Evolutionary conservation across 2,329 filamentous ascomycete species (phyloP), one percentile per base, ranked within the genome.

Genomic region (Stemphylium beticola): DNA sequence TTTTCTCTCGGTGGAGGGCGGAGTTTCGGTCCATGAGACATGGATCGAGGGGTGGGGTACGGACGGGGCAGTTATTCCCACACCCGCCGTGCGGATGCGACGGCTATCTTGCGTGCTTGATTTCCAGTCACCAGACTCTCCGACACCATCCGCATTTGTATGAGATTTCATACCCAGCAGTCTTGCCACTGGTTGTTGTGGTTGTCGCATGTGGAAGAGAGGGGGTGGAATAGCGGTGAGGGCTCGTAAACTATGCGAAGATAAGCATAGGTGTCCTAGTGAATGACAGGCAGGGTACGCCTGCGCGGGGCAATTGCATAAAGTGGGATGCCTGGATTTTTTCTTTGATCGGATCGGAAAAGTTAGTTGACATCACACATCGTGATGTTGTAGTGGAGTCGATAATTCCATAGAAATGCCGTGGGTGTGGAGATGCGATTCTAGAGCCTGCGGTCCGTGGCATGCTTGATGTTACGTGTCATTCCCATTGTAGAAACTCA

Each of bases 281-380:
- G 22, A n/a, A 31, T 24, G 39, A 52, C 36, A 39, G 43, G 43
- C 26, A 37, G 48, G 47, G 49, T 34, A 39, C 18, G 43, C 33
- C 20, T 53, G 31, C 22, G 29, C 39, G 40, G 33, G 39, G 31
- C 9, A 14, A 18, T 18, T 44, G 45, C 48, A 40, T n/a, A 49
- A 22, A 36, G 47, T 43, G 44, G 43, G 36, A 53, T 39, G 24
- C 34, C 20, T 12, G 24, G 22, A 37, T 40, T 49, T 55, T 26
- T 43, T 17, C 47, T 37, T n/a, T 34, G n/a, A 20, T 40, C 46
- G 36, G 31, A 51, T 53, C 43, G 24, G 37, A 53, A 34, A 48
- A 37, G 40, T 17, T 17, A 33, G 14, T 39, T 67, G 64, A 69
- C 65, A 61, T 68, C 64, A 69, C 60, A 44, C 39, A 66, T 66